phyloP scores from a whole-genome alignment of 768 basidiomycete species.

The Mycena alexandri region DNA sequence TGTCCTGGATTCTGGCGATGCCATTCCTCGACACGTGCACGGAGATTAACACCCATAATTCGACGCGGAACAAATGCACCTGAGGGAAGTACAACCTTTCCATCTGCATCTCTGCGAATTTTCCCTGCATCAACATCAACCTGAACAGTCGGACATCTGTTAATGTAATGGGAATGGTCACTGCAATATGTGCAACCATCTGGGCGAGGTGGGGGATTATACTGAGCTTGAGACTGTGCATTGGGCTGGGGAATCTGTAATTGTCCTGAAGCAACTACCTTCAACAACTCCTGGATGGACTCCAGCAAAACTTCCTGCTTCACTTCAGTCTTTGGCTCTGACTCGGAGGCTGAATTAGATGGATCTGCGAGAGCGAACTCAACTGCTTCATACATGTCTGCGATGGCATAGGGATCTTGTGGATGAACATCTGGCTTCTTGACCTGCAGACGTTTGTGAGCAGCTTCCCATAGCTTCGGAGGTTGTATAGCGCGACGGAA shows the following conservation, averaged over 20 bases:
- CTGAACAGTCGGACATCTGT: too few species aligned
- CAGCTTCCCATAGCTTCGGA: background rate
- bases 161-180: too few species aligned
- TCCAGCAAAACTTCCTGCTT: background rate
- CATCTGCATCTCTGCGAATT: too few species aligned
- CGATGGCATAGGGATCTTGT: slow-evolving; percentile 41
- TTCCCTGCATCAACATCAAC: too few species aligned
- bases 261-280: background rate
- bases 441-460: slow-evolving; percentile 37
- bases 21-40: too few species aligned
- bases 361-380: slow-evolving; percentile 33
- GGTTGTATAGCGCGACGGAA: slow-evolving; percentile 35
- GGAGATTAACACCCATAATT: too few species aligned
- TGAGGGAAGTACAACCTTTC: too few species aligned
- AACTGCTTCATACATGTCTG: slow-evolving; percentile 34
- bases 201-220: background rate
- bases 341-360: background rate
- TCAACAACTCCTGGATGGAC: background rate
- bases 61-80: too few species aligned
- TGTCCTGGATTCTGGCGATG: too few species aligned
- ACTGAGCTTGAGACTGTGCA: background rate
- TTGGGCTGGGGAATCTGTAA: background rate
- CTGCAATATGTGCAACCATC: too few species aligned
- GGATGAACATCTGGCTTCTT: slow-evolving; percentile 39
- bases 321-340: background rate